phyloP scores from a whole-genome alignment of 2,329 filamentous ascomycete species.

The Trichoderma polysporum region DNA sequence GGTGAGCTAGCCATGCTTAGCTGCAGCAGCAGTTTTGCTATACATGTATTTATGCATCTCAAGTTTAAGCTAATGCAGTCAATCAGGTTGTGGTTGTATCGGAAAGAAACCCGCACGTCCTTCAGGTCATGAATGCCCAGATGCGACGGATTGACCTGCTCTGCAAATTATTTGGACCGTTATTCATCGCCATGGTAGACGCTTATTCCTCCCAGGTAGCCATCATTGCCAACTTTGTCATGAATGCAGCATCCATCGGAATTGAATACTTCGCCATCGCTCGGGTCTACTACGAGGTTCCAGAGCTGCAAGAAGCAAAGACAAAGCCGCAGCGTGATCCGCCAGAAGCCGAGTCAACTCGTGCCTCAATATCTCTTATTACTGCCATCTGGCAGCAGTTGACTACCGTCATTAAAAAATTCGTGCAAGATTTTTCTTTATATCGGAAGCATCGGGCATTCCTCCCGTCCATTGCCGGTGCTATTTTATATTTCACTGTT shows the following conservation, averaged over 20 bases:
- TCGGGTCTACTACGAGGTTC: slow-evolving; percentile 30
- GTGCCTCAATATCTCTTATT: background rate
- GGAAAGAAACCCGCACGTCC: slow-evolving; percentile 15
- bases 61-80: background rate
- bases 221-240: slow-evolving; percentile 48
- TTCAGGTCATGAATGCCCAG: slow-evolving; percentile 50
- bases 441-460: slow-evolving; percentile 58
- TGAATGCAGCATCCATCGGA: slow-evolving; percentile 49
- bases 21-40: background rate
- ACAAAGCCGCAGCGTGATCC: background rate
- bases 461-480: slow-evolving; percentile 58
- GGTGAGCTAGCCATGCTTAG: slow-evolving; percentile 38
- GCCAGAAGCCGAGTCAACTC: background rate
- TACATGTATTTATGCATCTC: background rate
- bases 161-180: slow-evolving; percentile 58
- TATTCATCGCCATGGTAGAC: slow-evolving; percentile 55
- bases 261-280: slow-evolving; percentile 55
- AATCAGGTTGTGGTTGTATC: slow-evolving; percentile 33
- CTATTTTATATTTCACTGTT: slow-evolving; percentile 62
- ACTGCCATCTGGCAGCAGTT: background rate
- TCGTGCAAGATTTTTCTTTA: slow-evolving; percentile 26
- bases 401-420: background rate
- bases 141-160: slow-evolving; percentile 63
- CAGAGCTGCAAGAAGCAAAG: slow-evolving; percentile 30
- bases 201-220: slow-evolving; percentile 48